phyloP scores from a whole-genome alignment of 2,329 filamentous ascomycete genomes.

The Aspergillus sp. region DNA sequence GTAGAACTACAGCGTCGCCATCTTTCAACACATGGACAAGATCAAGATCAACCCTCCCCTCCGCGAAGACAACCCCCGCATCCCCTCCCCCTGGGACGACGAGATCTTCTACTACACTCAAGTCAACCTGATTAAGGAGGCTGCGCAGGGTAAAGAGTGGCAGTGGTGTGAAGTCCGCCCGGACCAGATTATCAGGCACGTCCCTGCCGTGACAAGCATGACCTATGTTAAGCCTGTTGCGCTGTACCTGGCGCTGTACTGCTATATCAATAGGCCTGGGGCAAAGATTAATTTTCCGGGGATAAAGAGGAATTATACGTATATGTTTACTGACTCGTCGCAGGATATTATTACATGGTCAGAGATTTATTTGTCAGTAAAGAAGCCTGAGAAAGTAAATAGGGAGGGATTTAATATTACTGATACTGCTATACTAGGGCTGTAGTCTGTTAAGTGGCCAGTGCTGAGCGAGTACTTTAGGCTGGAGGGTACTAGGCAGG shows the following conservation, averaged over 20 bases:
- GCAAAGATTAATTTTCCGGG: constrained; percentile 40
- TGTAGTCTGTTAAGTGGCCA: constrained; percentile 23
- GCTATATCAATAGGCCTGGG: constrained; percentile 37
- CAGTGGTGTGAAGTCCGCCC: constrained; percentile 48
- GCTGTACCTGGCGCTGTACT: constrained; percentile 40
- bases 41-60: constrained; percentile 34
- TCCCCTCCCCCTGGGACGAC: constrained; percentile 43
- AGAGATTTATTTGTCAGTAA: constrained; percentile 26
- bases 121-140: constrained; percentile 39
- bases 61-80: constrained; percentile 40
- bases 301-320: constrained; percentile 32
- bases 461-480: constrained; percentile 23
- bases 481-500: constrained; percentile 12
- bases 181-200: constrained; percentile 39
- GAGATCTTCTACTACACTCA: constrained; percentile 51
- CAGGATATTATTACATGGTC: constrained; percentile 32
- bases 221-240: constrained; percentile 44
- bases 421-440: constrained; percentile 16
- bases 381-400: constrained; percentile 15
- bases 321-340: constrained; percentile 36
- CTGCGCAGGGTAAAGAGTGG: constrained; percentile 42
- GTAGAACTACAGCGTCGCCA: constrained; percentile 28
- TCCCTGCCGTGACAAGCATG: constrained; percentile 37
- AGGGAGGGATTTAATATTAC: constrained; percentile 26
- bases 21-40: constrained; percentile 25